A percentile compares a stretch with the other conserved stretches of the same genome.
Conservation (phyloP, 2,329 filamentous ascomycete species). For the Clarireedia monteithiana region DNA sequence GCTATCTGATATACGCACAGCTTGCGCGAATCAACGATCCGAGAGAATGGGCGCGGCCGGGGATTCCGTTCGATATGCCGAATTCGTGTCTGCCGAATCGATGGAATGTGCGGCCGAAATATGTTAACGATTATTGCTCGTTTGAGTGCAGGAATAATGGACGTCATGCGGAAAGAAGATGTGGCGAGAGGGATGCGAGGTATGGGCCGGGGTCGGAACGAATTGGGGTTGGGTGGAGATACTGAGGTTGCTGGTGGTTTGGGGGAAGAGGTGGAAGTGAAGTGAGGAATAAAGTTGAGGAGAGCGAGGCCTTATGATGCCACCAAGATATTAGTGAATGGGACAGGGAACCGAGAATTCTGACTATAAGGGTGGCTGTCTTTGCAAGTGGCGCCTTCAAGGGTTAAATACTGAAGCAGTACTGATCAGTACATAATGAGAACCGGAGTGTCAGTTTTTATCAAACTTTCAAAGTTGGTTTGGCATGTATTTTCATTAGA, state of each 20-base stretch:
- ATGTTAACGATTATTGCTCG: slow-evolving; percentile 19
- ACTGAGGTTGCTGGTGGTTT: slow-evolving; percentile 1
- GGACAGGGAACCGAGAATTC: no score
- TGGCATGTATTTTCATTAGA: background rate
- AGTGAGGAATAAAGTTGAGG: background rate
- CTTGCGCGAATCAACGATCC: slow-evolving; percentile 28
- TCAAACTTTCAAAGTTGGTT: background rate
- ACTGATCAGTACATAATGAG: no score
- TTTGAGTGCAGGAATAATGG: slow-evolving; percentile 27
- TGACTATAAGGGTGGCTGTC: no score
- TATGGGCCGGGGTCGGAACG: slow-evolving; percentile 26
- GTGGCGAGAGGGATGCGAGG: slow-evolving; percentile 21
- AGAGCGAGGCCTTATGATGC: no score
- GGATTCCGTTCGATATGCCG: slow-evolving; percentile 24
- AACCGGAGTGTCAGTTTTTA: no score
- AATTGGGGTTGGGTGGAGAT: slow-evolving; percentile 27
- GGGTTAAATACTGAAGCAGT: no score
- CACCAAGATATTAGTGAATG: no score
- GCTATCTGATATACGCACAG: slow-evolving; percentile 26
- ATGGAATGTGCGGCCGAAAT: slow-evolving; percentile 16
- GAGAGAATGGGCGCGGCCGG: slow-evolving; percentile 10
- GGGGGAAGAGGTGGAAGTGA: background rate
- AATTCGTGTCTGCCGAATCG: slow-evolving; percentile 20
- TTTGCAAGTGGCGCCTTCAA: no score
- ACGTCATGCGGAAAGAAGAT: slow-evolving; percentile 16